Conservation (phyloP, 179 eudicot genomes). For the Amaranthus tricolor region DNA sequence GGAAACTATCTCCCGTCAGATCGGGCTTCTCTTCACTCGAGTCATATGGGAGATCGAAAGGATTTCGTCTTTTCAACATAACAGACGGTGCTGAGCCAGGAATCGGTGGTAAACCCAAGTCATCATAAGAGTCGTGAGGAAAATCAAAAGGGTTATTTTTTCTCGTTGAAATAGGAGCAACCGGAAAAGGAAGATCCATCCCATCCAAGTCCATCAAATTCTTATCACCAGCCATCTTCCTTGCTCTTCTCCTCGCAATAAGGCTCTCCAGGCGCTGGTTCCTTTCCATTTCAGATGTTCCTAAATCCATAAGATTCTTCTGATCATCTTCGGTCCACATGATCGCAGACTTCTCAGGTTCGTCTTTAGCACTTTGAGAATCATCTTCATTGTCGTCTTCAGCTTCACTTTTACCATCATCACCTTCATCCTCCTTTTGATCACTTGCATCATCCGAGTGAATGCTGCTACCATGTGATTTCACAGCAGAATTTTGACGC, state of each 20-base stretch:
- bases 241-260: slow-evolving; percentile 72
- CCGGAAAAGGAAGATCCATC: slow-evolving; percentile 50
- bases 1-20: slow-evolving; percentile 62
- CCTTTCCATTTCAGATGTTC: slow-evolving; percentile 79
- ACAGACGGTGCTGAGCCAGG: slow-evolving; percentile 88
- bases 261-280: slow-evolving; percentile 85
- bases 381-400: slow-evolving; percentile 60
- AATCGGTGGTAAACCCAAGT: slow-evolving; percentile 65
- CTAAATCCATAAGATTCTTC: slow-evolving; percentile 95
- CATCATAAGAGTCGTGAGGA: slow-evolving; percentile 50
- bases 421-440: slow-evolving; percentile 43
- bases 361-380: slow-evolving; percentile 39
- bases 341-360: slow-evolving; percentile 49
- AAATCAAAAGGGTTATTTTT: slow-evolving; percentile 73
- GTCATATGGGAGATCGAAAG: slow-evolving; percentile 89
- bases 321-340: slow-evolving; percentile 91
- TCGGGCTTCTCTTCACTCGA: slow-evolving; percentile 91
- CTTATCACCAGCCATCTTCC: slow-evolving; percentile 54
- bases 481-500: slow-evolving; percentile 41
- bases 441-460: slow-evolving; percentile 58
- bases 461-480: slow-evolving; percentile 31
- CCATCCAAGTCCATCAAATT: slow-evolving; percentile 78
- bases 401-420: slow-evolving; percentile 44
- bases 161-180: slow-evolving; percentile 62
- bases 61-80: slow-evolving; percentile 54